phyloP scores from a whole-genome alignment of 495 filamentous ascomycete genomes.

The Penicillium desertorum region DNA sequence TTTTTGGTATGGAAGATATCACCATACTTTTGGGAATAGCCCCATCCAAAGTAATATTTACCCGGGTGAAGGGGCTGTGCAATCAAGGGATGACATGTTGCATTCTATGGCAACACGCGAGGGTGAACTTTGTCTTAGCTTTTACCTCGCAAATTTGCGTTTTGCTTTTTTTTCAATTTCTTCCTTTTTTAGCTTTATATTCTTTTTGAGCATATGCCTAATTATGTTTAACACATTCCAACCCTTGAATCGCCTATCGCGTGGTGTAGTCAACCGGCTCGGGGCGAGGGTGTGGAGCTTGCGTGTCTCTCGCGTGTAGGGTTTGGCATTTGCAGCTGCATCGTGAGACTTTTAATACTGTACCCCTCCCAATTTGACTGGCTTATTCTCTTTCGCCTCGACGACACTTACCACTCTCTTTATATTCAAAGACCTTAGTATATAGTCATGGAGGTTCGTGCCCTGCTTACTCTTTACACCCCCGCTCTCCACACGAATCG shows the following conservation, averaged over 20 bases:
- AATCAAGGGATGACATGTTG: slow-evolving; percentile 34
- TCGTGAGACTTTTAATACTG: slow-evolving; percentile 8
- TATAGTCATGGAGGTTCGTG: slow-evolving; percentile 25
- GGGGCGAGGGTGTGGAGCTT: slow-evolving; percentile 22
- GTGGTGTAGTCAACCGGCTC: slow-evolving; percentile 27
- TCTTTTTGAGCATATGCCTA: neutral
- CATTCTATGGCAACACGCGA: slow-evolving; percentile 24
- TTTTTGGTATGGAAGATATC: neutral
- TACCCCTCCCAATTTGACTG: slow-evolving; percentile 6
- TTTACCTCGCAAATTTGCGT: neutral
- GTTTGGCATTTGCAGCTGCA: slow-evolving; percentile 19
- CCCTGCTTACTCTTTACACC: neutral
- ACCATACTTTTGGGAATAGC: neutral
- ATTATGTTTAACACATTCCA: slow-evolving; percentile 10
- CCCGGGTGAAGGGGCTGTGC: slow-evolving; percentile 29
- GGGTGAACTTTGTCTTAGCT: slow-evolving; percentile 10
- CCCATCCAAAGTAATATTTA: neutral
- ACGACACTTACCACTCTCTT: neutral
- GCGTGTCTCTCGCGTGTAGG: slow-evolving; percentile 22
- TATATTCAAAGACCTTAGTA: neutral
- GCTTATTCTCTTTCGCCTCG: neutral
- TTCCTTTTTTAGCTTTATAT: too few species aligned
- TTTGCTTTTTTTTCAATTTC: slow-evolving; percentile 1
- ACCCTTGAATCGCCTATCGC: slow-evolving; percentile 11
- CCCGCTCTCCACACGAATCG: neutral